Base-by-base conservation (phyloP, 192 early-diverging fungal genomes). In the Linnemannia hyalina region DNA sequence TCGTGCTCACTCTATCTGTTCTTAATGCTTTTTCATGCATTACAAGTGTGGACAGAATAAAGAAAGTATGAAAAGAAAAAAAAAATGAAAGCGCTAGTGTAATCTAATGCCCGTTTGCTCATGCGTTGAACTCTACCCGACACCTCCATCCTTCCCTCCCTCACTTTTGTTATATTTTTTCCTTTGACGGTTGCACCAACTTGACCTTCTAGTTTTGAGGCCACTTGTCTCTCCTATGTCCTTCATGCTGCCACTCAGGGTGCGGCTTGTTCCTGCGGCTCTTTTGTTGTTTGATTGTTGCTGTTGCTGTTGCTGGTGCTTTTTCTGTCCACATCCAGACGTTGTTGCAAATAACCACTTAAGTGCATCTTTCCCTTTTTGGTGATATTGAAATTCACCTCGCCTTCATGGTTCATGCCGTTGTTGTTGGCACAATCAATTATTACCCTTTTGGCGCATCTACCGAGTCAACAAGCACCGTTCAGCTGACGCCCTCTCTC, bases 361-460 rank as follows among this genome's bases (percentile, higher is more conserved):
- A 46, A 32, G n/a, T 40, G 23, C 35, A 74, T 74, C 72, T 68
- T 74, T 75, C 63, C 54, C 40, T 7, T 46, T 74, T 74, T 70
- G 72, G 65, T 70, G 47, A 69, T 74, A 75, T 69, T 63, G 20
- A 5, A 55, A 54, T 40, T 72, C 26, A 49, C 73, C 29, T 42
- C 36, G 18, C 40, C 46, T 32, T 40, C 9, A 16, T 35, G 38
- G 38, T 55, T 78, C 23, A n/a, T 74, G 6, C 36, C 49, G 40
- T 15, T 55, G 55, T 18, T 74, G 11, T 52, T 32, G 42, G 55
- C 49, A 46, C 55, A 29, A 76, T 6, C 40, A 46, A 77, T 40
- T 63, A 29, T 29, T n/a, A 77, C 11, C n/a, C n/a, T 41, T 49
- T 46, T 32, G 60, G 10, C 26, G 60, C 29, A 65, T 65, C 60